These are phyloP conservation scores for Auricularia sp. DNA, from an alignment of 768 basidiomycete species.

Conservation along the genomic window DNA sequence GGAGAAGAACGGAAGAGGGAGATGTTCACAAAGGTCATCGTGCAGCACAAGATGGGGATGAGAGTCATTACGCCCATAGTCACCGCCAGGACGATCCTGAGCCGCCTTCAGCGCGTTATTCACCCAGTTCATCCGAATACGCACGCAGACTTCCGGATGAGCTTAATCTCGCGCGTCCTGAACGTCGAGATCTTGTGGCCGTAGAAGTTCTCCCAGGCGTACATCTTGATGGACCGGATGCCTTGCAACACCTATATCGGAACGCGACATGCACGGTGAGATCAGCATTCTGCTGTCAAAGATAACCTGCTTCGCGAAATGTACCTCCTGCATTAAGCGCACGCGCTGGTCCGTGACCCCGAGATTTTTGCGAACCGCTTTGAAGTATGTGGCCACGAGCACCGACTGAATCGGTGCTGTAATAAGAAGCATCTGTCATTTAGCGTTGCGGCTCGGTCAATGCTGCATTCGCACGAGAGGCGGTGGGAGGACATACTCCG, in stretches of 20 bases:
- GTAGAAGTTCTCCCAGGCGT: slow-evolving; percentile 51
- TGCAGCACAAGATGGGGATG: slow-evolving; percentile 40
- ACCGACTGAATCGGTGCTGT: slow-evolving; percentile 50
- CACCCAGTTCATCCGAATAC: slow-evolving; percentile 23
- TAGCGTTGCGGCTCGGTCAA: not conserved
- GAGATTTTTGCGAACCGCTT: slow-evolving; percentile 44
- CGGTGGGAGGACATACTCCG: slow-evolving; percentile 18
- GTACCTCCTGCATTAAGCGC: slow-evolving; percentile 49
- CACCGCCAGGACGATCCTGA: slow-evolving; percentile 20
- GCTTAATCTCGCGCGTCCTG: slow-evolving; percentile 17
- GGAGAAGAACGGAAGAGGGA: not conserved
- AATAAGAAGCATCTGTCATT: slow-evolving; percentile 32
- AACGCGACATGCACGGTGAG: too few relatives aligned
- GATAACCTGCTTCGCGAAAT: not conserved
- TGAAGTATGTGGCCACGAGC: slow-evolving; percentile 44
- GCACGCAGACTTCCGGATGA: slow-evolving; percentile 19
- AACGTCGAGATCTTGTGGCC: slow-evolving; percentile 31
- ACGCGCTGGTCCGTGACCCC: slow-evolving; percentile 60
- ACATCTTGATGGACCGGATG: slow-evolving; percentile 56
- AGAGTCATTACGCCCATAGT: slow-evolving; percentile 39
- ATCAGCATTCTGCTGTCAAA: too few relatives aligned
- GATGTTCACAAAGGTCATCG: slow-evolving; percentile 39
- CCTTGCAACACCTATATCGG: slow-evolving; percentile 45
- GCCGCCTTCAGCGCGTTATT: slow-evolving; percentile 6
- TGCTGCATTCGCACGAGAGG: not conserved